Base-by-base conservation (phyloP, 192 early-diverging fungal genomes). In the Backusella circina region DNA sequence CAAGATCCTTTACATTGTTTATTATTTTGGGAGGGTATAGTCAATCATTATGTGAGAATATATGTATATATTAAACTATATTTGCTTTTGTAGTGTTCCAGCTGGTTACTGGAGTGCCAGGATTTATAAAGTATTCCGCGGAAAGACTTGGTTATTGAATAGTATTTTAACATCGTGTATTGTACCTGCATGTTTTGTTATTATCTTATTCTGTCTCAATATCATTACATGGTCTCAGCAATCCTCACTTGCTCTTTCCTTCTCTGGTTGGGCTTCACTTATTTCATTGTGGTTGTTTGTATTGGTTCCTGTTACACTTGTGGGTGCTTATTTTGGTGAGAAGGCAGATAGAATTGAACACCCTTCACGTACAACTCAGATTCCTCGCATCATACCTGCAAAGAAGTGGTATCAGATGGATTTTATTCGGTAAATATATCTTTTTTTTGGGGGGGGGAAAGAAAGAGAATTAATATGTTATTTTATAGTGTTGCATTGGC, bases 211-310 rank as follows among this genome's bases (percentile, higher is more conserved):
- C 44, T 64, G 91, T 37, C 85, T 95, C 64, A 98, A 95, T 83
- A 79, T 96, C 76, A 93, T 99, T 81, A 86, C 96, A 16, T 95
- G 96, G 90, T 92, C 87, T 32, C 85, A 89, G 28, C 81, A 94
- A 18, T 97, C 95, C 8, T 98, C 97, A 3, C 89, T 90, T 18
- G 97, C 97, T 23, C 91, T 98, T 67, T 95, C 96, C 1, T 96
- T 99, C 78, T 87, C 91, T 54, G 96, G 95, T 1, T 90, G 96
- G 70, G 67, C 96, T 76, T 89, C 90, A 5, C 65, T 99, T 65
- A 84, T 93, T 23, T 75, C 88, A 2, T 81, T 98, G 72, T 98
- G 96, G 97, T 86, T 93, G 41, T 75, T 88, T 15, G 82, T 98
- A 1, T 91, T 94, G 28, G 82, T 92, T 6, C 96, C 96, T 3